phyloP scores from a whole-genome alignment of 345 rosid species.

The Arabidopsis suecica region DNA sequence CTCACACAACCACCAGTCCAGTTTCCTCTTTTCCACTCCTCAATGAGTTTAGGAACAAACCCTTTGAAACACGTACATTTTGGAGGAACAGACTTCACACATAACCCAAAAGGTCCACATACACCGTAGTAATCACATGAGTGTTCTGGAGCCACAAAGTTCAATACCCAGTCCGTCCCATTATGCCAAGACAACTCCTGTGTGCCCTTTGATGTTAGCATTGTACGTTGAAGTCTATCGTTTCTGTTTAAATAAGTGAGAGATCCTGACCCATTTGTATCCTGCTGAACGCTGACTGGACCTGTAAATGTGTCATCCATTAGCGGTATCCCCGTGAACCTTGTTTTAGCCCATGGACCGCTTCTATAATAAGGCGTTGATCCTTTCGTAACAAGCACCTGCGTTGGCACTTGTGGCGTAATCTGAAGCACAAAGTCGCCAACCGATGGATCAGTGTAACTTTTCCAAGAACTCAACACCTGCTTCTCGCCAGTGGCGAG shows the following conservation, averaged over 20 bases:
- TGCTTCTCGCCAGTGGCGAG: constrained; percentile 8
- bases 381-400: constrained; percentile 30
- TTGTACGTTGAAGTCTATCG: not conserved
- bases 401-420: constrained; percentile 43
- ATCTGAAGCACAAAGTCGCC: constrained; percentile 23
- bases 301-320: not conserved
- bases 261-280: too few relatives aligned
- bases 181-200: constrained; percentile 7
- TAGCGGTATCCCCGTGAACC: constrained; percentile 10
- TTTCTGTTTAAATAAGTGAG: too few relatives aligned
- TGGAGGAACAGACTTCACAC: not conserved
- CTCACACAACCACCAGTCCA: constrained; percentile 36
- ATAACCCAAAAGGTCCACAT: constrained; percentile 27
- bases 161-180: constrained; percentile 29
- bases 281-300: too few relatives aligned
- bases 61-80: constrained; percentile 29
- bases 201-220: constrained; percentile 30
- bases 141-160: constrained; percentile 3
- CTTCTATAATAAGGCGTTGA: constrained; percentile 21
- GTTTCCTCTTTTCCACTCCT: constrained; percentile 5
- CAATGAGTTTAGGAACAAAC: constrained; percentile 10
- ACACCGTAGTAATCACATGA: constrained; percentile 22
- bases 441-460: constrained; percentile 45
- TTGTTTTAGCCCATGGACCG: constrained; percentile 49
- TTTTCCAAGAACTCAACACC: constrained; percentile 50